These are phyloP conservation scores for Agaricus subrufescens DNA, from an alignment of 768 basidiomycete species.

Conservation along the genomic window DNA sequence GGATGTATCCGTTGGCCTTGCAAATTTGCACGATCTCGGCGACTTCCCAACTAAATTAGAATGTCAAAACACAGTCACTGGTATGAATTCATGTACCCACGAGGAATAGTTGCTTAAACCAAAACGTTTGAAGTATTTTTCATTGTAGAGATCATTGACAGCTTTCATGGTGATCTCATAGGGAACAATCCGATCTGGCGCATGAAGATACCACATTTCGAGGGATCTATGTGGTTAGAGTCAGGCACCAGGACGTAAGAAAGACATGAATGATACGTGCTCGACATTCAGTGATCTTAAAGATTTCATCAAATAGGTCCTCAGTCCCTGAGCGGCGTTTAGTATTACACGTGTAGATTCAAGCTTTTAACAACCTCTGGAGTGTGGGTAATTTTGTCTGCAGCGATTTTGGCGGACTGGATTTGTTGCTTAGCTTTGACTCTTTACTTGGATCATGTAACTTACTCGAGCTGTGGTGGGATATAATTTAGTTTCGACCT, in stretches of 20 bases:
- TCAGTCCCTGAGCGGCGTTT: slow-evolving; percentile 29
- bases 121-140: background rate
- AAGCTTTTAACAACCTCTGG: slow-evolving; percentile 20
- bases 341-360: background rate
- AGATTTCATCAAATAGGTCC: slow-evolving; percentile 42
- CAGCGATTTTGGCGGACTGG: background rate
- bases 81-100: background rate
- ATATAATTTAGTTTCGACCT: slow-evolving; percentile 53
- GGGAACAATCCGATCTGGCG: background rate
- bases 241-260: background rate
- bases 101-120: background rate
- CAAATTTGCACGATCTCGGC: slow-evolving; percentile 45
- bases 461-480: slow-evolving; percentile 25
- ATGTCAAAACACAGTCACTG: background rate
- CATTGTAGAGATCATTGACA: background rate
- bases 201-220: background rate
- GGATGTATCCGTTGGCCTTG: slow-evolving; percentile 46
- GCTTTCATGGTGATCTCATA: too few relatives aligned
- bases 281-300: slow-evolving; percentile 16
- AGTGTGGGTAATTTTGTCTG: slow-evolving; percentile 21
- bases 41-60: background rate
- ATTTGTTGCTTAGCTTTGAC: too few relatives aligned
- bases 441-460: background rate
- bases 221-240: background rate
- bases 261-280: background rate